A percentile compares a stretch with the other conserved stretches of the same genome.
These are phyloP conservation scores for Boletus sensibilis DNA, from an alignment of 768 basidiomycete genomes.

Conservation along the genomic window DNA sequence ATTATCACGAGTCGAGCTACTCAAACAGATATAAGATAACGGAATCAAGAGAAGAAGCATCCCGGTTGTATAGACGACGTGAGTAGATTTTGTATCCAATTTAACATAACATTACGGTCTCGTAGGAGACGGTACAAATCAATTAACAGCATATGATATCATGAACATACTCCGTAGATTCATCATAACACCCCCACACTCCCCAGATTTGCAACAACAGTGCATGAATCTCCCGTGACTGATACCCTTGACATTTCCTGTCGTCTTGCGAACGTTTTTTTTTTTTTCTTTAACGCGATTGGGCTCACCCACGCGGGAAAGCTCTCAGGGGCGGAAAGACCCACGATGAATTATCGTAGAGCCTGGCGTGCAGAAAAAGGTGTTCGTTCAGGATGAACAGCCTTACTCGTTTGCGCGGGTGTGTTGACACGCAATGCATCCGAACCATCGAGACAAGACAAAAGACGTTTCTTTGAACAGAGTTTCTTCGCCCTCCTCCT, in stretches of 20 bases:
- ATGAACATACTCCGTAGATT: constrained; percentile 25
- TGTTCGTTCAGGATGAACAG: constrained; percentile 13
- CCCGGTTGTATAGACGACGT: not conserved
- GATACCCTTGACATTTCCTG: not conserved
- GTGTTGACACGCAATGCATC: constrained; percentile 4
- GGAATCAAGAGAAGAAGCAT: not conserved
- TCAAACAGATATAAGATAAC: not conserved
- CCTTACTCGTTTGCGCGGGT: constrained; percentile 8
- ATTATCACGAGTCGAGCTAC: not conserved
- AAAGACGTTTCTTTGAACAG: constrained; percentile 23
- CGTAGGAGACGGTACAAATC: constrained; percentile 31
- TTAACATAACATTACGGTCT: constrained; percentile 31
- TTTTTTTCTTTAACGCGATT: not conserved
- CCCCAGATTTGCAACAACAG: not conserved
- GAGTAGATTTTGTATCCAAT: constrained; percentile 13
- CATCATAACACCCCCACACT: constrained; percentile 2
- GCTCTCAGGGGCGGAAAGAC: not conserved
- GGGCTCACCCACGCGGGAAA: not conserved
- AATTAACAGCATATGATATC: constrained; percentile 31
- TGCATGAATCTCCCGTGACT: not conserved
- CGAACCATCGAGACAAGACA: not conserved
- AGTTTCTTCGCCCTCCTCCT: constrained; percentile 46
- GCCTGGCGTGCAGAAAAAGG: constrained; percentile 16
- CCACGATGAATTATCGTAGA: constrained; percentile 17
- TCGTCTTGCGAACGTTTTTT: not conserved